A percentile compares a stretch with the other conserved stretches of the same genome.
Conservation (phyloP, 192 early-diverging fungal genomes). For the Entomortierella beljakovae region DNA sequence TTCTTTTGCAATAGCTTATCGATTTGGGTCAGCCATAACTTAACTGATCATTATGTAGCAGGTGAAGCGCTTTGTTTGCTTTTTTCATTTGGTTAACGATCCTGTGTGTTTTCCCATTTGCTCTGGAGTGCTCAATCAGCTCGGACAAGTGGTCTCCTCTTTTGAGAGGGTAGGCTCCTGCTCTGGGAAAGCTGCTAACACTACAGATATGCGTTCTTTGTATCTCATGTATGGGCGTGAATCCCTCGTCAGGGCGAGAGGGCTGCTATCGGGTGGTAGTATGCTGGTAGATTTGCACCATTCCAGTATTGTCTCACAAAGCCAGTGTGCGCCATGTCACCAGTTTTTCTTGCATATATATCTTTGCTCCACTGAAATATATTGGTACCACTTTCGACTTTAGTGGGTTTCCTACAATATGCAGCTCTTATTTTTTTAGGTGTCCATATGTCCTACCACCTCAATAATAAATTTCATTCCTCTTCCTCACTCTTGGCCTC, state of each 20-base stretch:
- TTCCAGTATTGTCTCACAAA: slow-evolving; percentile 29
- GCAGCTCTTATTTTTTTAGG: not conserved
- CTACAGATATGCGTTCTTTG: slow-evolving; percentile 28
- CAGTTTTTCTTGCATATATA: slow-evolving; percentile 5
- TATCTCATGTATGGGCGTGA: slow-evolving; percentile 23
- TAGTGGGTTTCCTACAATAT: not conserved
- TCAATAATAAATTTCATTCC: slow-evolving; percentile 1
- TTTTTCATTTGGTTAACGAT: not conserved
- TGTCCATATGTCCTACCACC: slow-evolving; percentile 3
- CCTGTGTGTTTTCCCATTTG: slow-evolving; percentile 14
- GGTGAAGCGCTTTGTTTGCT: not conserved
- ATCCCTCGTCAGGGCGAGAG: slow-evolving; percentile 34
- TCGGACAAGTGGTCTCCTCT: slow-evolving; percentile 24
- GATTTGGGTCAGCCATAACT: not conserved
- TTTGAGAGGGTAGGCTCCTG: slow-evolving; percentile 19
- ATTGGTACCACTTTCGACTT: not conserved
- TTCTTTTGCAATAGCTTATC: not conserved
- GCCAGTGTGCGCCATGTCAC: slow-evolving; percentile 22
- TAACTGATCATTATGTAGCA: not conserved
- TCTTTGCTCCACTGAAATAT: slow-evolving; percentile 5
- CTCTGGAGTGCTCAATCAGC: slow-evolving; percentile 36
- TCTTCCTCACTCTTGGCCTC: no score
- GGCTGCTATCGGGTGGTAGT: slow-evolving; percentile 30
- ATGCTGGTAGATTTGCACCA: slow-evolving; percentile 27
- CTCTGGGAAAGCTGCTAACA: slow-evolving; percentile 29